These are phyloP conservation scores for Bocquillonia castaneifolia DNA, from an alignment of 441 rosid genomes.

Conservation along the genomic window DNA sequence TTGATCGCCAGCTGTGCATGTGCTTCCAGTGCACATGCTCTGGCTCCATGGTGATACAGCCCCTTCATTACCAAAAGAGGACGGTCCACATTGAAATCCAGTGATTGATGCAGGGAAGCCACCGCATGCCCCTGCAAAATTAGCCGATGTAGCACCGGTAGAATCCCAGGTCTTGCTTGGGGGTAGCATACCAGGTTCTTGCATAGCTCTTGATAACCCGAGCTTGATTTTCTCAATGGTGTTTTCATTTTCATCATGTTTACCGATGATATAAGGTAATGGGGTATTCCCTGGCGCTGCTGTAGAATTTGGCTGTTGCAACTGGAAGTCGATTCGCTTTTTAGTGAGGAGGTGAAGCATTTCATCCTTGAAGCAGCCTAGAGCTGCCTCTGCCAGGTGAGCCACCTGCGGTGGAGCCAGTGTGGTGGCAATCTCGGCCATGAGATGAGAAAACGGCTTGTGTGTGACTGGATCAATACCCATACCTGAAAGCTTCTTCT, in stretches of 20 bases:
- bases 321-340: constrained; percentile 77
- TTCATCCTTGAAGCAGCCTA: constrained; percentile 93
- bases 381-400: constrained; percentile 90
- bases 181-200: constrained; percentile 45
- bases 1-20: constrained; percentile 47
- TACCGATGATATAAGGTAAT: constrained; percentile 29
- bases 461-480: constrained; percentile 96
- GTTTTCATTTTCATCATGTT: constrained; percentile 42
- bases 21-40: constrained; percentile 51
- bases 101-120: constrained; percentile 33
- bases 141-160: constrained; percentile 21
- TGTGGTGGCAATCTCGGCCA: constrained; percentile 95
- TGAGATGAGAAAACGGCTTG: constrained; percentile 94
- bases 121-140: constrained; percentile 36
- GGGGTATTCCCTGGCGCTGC: constrained; percentile 33
- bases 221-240: constrained; percentile 55
- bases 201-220: constrained; percentile 55
- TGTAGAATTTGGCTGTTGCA: constrained; percentile 45
- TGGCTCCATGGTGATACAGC: constrained; percentile 55
- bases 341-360: constrained; percentile 97
- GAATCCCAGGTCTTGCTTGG: constrained; percentile 46
- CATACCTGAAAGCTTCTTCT: constrained; percentile 91
- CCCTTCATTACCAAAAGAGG: constrained; percentile 40
- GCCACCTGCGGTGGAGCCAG: constrained; percentile 88
- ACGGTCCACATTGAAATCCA: constrained; percentile 35